Conservation (phyloP, 2,329 filamentous ascomycete genomes). For the Pseudogymnoascus sp. region DNA sequence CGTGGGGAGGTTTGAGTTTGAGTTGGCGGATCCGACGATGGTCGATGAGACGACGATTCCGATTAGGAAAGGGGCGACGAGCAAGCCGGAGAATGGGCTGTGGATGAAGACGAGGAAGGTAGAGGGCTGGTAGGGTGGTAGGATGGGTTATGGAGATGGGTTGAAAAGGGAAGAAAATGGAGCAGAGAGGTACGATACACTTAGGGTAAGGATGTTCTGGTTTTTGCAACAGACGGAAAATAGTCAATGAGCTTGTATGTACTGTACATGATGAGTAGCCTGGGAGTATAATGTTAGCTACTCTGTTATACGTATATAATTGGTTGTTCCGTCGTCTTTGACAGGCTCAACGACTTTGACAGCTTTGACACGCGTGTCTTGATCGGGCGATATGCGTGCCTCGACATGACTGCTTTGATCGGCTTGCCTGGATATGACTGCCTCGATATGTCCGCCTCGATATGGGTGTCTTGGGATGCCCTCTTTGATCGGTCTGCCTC, state of each 20-base stretch:
- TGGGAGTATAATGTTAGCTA: background rate
- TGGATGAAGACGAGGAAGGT: slow-evolving; percentile 57
- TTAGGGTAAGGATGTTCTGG: background rate
- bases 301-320: background rate
- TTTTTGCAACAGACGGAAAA: background rate
- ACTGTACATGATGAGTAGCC: background rate
- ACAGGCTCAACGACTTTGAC: background rate
- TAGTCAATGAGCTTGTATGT: background rate
- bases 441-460: background rate
- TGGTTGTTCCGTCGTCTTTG: background rate
- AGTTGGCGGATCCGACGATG: slow-evolving; percentile 27
- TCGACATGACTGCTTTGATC: background rate
- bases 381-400: background rate
- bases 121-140: slow-evolving; percentile 49
- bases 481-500: background rate
- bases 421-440: background rate
- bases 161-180: background rate
- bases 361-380: background rate
- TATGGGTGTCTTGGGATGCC: background rate
- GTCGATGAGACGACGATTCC: slow-evolving; percentile 57
- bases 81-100: slow-evolving; percentile 64
- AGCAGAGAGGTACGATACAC: background rate
- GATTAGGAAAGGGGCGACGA: slow-evolving; percentile 63
- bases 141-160: background rate
- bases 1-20: slow-evolving; percentile 66